phyloP scores from a whole-genome alignment of 371 early-diverging fungal genomes.

The Mucor lusitanicus region DNA sequence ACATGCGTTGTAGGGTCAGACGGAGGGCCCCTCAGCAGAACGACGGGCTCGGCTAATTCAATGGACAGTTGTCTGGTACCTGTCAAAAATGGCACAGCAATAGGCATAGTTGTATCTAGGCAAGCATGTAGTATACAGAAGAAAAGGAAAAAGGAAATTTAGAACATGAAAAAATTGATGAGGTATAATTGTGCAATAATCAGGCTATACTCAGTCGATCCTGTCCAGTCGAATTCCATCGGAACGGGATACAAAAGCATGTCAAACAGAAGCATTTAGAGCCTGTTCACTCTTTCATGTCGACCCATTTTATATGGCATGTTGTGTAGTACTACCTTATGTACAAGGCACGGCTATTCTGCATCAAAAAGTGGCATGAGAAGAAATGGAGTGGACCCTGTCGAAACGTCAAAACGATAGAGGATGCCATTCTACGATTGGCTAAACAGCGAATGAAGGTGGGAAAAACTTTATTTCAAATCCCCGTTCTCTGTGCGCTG shows the following conservation, averaged over 20 bases:
- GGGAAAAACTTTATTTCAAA: neutral
- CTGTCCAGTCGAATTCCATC: constrained; percentile 4
- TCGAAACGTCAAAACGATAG: neutral
- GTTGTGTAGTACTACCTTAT: neutral
- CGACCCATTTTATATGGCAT: neutral
- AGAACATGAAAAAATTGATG: neutral
- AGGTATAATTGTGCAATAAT: neutral
- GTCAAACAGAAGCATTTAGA: neutral
- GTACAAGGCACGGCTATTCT: neutral
- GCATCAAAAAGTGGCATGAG: neutral
- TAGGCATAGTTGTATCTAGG: constrained; percentile 26
- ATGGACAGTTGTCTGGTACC: constrained; percentile 32
- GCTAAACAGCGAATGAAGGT: neutral
- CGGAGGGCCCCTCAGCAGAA: constrained; percentile 30
- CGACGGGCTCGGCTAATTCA: constrained; percentile 38
- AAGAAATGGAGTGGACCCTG: neutral
- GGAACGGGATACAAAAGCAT: constrained; percentile 6
- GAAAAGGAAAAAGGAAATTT: neutral
- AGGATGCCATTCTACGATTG: neutral
- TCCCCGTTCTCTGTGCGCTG: neutral
- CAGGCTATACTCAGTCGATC: constrained; percentile 7
- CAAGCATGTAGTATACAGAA: neutral
- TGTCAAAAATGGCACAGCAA: constrained; percentile 29
- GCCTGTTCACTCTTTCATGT: neutral
- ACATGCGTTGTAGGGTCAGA: constrained; percentile 35